Percentiles rank a stretch among this genome's conserved stretches.
phyloP scores from a whole-genome alignment of 2,329 filamentous ascomycete genomes.

The Fusarium lateritium region DNA sequence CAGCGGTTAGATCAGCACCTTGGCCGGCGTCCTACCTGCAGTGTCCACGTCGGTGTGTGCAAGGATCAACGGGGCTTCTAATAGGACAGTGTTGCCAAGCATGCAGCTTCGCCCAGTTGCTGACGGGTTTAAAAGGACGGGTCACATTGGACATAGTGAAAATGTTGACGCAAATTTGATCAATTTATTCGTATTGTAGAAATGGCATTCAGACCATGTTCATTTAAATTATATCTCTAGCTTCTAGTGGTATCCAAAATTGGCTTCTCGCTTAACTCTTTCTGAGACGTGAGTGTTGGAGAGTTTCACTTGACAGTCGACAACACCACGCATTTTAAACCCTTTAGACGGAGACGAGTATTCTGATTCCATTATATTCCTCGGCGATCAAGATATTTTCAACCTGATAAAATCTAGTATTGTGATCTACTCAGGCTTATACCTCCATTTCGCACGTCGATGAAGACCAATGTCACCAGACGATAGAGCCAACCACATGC shows the following conservation, averaged over 20 bases:
- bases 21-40: not conserved
- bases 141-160: not conserved
- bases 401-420: not conserved
- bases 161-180: too few relatives aligned
- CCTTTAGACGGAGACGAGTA: too few relatives aligned
- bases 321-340: too few relatives aligned
- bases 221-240: too few relatives aligned
- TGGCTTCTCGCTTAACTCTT: too few relatives aligned
- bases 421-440: not conserved
- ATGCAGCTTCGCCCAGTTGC: not conserved
- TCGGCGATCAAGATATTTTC: too few relatives aligned
- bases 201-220: too few relatives aligned
- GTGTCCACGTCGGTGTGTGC: not conserved
- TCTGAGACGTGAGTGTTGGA: too few relatives aligned
- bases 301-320: too few relatives aligned
- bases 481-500: slow-evolving; percentile 37
- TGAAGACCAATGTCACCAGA: slow-evolving; percentile 41
- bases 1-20: not conserved
- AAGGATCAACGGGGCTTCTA: not conserved
- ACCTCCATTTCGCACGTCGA: slow-evolving; percentile 31
- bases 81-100: not conserved
- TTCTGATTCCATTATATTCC: too few relatives aligned
- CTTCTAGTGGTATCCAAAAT: too few relatives aligned
- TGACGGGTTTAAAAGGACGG: not conserved
- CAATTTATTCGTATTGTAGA: too few relatives aligned